Percentiles rank a stretch among this genome's conserved stretches.
Conservation (phyloP, 306 rosid genomes). For the Pyrus pyrifolia region DNA sequence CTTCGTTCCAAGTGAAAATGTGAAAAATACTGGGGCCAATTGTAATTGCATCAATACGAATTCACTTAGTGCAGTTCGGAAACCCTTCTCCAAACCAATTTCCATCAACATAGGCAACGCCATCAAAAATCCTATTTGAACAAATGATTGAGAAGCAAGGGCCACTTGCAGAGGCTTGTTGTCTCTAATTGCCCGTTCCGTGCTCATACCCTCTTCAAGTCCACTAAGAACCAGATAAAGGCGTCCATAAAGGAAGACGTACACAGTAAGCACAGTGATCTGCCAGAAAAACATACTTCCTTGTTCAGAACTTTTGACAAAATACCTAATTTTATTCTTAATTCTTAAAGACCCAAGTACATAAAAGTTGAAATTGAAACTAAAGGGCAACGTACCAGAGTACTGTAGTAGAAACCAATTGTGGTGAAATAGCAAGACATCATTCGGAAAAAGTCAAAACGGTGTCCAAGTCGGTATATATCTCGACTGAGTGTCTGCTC, state of each 20-base stretch:
- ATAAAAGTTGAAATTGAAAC: not conserved
- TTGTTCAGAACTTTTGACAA: conserved; percentile 9
- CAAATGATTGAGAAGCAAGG: conserved; percentile 93
- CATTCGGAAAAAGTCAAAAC: conserved; percentile 96
- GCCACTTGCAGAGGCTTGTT: conserved; percentile 98
- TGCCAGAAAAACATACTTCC: conserved; percentile 35
- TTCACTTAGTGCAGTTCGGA: conserved; percentile 93
- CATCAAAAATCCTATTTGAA: conserved; percentile 93
- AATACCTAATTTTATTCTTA: not conserved
- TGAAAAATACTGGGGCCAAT: conserved; percentile 93
- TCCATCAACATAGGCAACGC: conserved; percentile 98
- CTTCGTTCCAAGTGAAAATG: conserved; percentile 93
- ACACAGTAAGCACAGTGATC: conserved; percentile 92
- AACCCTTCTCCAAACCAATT: conserved; percentile 94
- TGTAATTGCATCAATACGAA: conserved; percentile 93
- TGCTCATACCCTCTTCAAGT: conserved; percentile 83
- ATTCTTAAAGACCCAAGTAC: not conserved
- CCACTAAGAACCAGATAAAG: conserved; percentile 97
- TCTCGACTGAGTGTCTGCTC: conserved; percentile 96
- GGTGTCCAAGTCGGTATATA: conserved; percentile 94
- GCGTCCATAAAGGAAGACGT: conserved; percentile 91
- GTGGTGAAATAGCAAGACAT: conserved; percentile 93
- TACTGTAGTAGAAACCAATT: conserved; percentile 90
- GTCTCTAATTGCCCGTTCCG: conserved; percentile 70
- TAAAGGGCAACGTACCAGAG: conserved; percentile 46